A percentile compares a stretch with the other conserved stretches of the same genome.
These are phyloP conservation scores for Thielaviopsis euricoi DNA, from an alignment of 2,329 filamentous ascomycete genomes.

Conservation along the genomic window DNA sequence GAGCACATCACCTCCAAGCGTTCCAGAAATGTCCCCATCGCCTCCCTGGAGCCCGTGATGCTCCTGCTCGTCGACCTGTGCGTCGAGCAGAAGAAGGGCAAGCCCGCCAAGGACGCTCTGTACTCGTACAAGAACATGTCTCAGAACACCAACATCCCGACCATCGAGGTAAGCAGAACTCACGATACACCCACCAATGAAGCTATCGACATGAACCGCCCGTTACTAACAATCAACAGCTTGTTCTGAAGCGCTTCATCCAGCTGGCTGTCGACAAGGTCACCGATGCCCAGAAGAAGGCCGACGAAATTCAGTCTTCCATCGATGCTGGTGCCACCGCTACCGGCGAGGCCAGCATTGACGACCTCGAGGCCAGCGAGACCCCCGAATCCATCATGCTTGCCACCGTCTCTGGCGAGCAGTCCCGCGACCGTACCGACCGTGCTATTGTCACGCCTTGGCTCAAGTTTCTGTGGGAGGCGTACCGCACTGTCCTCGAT, in stretches of 20 bases:
- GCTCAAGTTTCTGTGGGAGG: slow-evolving; percentile 99
- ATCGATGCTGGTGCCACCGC: slow-evolving; percentile 52
- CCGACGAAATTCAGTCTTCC: slow-evolving; percentile 80
- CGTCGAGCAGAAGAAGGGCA: slow-evolving; percentile 95
- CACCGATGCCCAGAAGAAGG: slow-evolving; percentile 85
- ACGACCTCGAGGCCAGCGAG: slow-evolving; percentile 92
- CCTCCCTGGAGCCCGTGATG: slow-evolving; percentile 95
- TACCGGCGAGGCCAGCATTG: slow-evolving; percentile 53
- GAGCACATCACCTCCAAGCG: slow-evolving; percentile 99
- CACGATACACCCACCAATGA: not conserved
- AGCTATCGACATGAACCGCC: not conserved
- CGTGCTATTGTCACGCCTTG: slow-evolving; percentile 95
- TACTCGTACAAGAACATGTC: slow-evolving; percentile 99
- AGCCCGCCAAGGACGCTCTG: slow-evolving; percentile 93
- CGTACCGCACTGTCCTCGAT: slow-evolving; percentile 93
- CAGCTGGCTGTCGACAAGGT: slow-evolving; percentile 94
- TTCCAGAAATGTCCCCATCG: slow-evolving; percentile 92
- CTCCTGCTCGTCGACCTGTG: slow-evolving; percentile 91
- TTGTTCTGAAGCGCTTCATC: slow-evolving; percentile 96
- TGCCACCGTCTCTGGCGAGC: slow-evolving; percentile 93
- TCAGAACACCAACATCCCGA: slow-evolving; percentile 95
- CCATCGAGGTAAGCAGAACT: slow-evolving; percentile 56
- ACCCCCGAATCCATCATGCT: slow-evolving; percentile 96
- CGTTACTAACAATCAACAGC: slow-evolving; percentile 24
- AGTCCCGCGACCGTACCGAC: slow-evolving; percentile 93